Conservation (phyloP, 257 asterid genomes). For the Cruciata laevipes region DNA sequence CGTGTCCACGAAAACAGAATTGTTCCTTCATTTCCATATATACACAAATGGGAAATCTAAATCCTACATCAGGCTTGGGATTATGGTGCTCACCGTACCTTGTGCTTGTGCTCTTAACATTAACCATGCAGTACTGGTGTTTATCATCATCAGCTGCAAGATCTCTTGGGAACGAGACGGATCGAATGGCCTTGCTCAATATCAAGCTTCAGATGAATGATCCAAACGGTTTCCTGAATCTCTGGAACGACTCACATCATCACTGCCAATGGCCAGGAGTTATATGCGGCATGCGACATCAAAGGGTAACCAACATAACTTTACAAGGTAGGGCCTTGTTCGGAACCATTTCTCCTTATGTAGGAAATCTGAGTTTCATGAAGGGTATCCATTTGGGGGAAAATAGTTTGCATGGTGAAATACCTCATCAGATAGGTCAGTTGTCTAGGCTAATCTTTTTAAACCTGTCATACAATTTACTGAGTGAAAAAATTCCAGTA, state of each 20-base stretch:
- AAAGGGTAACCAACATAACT: constrained; percentile 10
- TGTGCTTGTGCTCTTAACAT: not conserved
- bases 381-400: constrained; percentile 7
- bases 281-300: constrained; percentile 15
- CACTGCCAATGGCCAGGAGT: constrained; percentile 22
- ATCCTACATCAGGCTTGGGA: too few species aligned
- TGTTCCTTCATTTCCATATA: too few species aligned
- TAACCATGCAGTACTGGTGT: not conserved
- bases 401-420: constrained; percentile 24
- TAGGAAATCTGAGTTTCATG: constrained; percentile 39
- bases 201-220: not conserved
- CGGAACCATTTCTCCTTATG: constrained; percentile 29
- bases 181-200: not conserved
- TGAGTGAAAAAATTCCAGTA: not conserved
- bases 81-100: not conserved
- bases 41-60: too few species aligned
- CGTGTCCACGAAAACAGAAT: too few species aligned
- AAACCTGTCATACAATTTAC: constrained; percentile 15
- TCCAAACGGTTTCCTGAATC: not conserved
- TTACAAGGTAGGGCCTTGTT: constrained; percentile 19
- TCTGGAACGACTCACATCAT: constrained; percentile 10
- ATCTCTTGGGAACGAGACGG: not conserved
- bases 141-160: constrained; percentile 11
- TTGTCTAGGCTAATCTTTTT: constrained; percentile 15
- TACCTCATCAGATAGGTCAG: constrained; percentile 28